Conservation (phyloP, 139 green algal species). For the Bryopsis sp. region DNA sequence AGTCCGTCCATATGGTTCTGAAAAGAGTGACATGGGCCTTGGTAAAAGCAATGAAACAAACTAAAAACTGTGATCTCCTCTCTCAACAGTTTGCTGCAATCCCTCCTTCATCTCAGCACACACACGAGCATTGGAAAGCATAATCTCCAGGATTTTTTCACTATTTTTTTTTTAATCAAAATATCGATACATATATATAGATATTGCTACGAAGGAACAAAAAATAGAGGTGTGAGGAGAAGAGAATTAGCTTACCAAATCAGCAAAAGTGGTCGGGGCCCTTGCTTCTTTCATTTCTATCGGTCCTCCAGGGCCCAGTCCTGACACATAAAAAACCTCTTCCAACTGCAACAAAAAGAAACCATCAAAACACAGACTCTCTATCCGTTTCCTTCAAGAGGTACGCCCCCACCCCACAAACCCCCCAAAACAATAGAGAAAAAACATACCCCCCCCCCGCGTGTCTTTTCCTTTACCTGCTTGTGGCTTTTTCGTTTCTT, state of each 20-base stretch:
- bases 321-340: background rate
- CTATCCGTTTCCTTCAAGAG: background rate
- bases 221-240: background rate
- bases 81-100: too few relatives aligned
- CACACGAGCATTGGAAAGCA: background rate
- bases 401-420: background rate
- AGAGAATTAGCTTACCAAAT: background rate
- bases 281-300: background rate
- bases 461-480: background rate
- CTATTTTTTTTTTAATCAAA: background rate
- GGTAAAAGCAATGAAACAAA: too few relatives aligned
- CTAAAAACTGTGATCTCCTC: too few relatives aligned
- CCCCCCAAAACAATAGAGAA: background rate
- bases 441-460: background rate
- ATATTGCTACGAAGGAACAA: background rate
- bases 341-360: background rate
- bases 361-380: too few relatives aligned
- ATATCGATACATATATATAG: background rate
- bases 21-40: too few relatives aligned
- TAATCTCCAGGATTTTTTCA: background rate
- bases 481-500: background rate
- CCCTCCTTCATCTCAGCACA: too few relatives aligned
- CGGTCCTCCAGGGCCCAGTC: background rate
- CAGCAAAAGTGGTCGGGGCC: background rate
- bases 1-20: background rate